phyloP scores from a whole-genome alignment of 2,329 filamentous ascomycete species.

The Chaetomium olivaceum region DNA sequence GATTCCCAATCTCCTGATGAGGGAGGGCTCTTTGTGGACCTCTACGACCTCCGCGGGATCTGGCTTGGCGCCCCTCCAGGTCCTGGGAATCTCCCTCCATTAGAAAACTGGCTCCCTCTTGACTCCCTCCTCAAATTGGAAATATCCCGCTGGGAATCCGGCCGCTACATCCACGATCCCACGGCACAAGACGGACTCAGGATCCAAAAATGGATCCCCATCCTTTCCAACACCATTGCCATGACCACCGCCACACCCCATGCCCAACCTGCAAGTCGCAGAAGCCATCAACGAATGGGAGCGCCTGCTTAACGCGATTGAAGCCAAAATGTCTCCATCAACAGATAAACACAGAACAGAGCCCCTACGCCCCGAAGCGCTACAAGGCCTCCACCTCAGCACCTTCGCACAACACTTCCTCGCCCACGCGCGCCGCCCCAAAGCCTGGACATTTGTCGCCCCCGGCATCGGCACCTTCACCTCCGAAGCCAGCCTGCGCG shows the following conservation, averaged over 20 bases:
- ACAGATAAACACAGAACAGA: background rate
- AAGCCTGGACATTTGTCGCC: background rate
- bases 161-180: background rate
- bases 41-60: background rate
- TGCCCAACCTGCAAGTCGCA: background rate
- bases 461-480: background rate
- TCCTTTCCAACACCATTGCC: too few species aligned
- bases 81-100: background rate
- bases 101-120: background rate
- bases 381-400: background rate
- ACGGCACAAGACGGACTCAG: background rate
- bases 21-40: background rate
- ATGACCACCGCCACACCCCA: too few species aligned
- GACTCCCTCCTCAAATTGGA: background rate
- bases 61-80: background rate
- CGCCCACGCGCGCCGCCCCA: too few species aligned
- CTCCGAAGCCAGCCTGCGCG: background rate
- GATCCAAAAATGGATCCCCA: background rate
- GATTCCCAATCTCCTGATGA: background rate
- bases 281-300: background rate
- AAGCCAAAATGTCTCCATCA: background rate
- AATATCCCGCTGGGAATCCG: background rate
- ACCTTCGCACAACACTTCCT: background rate
- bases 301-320: background rate
- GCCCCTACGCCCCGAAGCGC: too few species aligned